These are phyloP conservation scores for Solanum chiquidenum DNA, from an alignment of 257 asterid genomes.

Conservation along the genomic window DNA sequence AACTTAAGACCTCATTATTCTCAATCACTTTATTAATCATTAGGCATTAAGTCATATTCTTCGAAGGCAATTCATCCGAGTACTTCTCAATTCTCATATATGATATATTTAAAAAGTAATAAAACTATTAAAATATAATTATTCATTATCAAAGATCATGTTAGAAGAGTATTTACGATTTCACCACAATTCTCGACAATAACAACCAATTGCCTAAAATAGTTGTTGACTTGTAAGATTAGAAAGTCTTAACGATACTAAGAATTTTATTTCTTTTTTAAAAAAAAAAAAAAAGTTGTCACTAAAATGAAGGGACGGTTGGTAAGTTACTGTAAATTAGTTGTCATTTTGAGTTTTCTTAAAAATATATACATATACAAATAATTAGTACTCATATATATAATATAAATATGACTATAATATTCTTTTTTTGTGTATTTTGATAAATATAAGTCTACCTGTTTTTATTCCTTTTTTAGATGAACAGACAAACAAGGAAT, in stretches of 20 bases:
- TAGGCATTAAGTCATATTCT: not conserved
- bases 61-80: not conserved
- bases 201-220: not conserved
- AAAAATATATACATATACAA: not conserved
- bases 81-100: not conserved
- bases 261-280: not conserved
- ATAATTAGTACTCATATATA: not conserved
- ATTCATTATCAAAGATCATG: not conserved
- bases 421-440: not conserved
- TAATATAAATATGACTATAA: not conserved
- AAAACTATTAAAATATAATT: not conserved
- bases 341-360: not conserved
- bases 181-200: fast-evolving
- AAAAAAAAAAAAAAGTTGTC: not conserved
- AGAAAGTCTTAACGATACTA: not conserved
- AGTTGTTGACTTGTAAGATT: not conserved
- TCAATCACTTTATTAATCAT: not conserved
- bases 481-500: conserved; percentile 19
- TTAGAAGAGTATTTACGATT: not conserved
- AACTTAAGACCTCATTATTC: not conserved
- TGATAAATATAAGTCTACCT: not conserved
- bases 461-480: not conserved
- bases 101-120: not conserved
- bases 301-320: not conserved
- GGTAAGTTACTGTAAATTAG: not conserved